phyloP scores from a whole-genome alignment of 2,329 filamentous ascomycete species.

The Ilyonectria sp. region DNA sequence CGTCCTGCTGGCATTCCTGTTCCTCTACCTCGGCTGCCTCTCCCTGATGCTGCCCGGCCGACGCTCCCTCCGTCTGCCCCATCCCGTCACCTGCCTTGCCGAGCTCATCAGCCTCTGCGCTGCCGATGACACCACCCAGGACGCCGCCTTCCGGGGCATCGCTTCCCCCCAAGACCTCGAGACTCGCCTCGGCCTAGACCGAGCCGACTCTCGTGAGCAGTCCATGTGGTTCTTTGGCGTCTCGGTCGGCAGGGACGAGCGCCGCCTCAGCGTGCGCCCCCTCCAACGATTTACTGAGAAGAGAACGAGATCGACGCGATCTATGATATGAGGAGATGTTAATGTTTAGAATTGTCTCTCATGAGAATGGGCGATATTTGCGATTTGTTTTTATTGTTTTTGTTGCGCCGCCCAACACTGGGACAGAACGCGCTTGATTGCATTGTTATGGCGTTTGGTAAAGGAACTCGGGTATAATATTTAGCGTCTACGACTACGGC shows the following conservation, averaged over 20 bases:
- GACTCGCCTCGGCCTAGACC: slow-evolving; percentile 74
- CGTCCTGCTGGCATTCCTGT: slow-evolving; percentile 79
- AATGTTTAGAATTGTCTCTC: slow-evolving; percentile 22
- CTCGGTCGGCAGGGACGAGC: slow-evolving; percentile 57
- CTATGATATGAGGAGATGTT: slow-evolving; percentile 43
- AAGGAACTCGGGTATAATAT: slow-evolving; percentile 16
- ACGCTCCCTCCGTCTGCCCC: slow-evolving; percentile 77
- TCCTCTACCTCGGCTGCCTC: slow-evolving; percentile 78
- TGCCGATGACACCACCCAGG: slow-evolving; percentile 78
- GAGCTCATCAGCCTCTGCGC: slow-evolving; percentile 85
- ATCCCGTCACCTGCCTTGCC: slow-evolving; percentile 79
- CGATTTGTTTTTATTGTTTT: slow-evolving; percentile 8
- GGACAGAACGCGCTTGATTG: neutral
- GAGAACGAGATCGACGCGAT: slow-evolving; percentile 44
- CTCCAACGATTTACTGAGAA: slow-evolving; percentile 64
- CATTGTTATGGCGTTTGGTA: slow-evolving; percentile 28
- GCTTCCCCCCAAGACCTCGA: slow-evolving; percentile 78
- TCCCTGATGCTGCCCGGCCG: slow-evolving; percentile 74
- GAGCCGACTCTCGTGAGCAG: slow-evolving; percentile 60
- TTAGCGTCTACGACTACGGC: slow-evolving; percentile 10
- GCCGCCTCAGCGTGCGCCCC: slow-evolving; percentile 61
- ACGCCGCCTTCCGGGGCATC: slow-evolving; percentile 80
- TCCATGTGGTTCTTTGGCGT: slow-evolving; percentile 68
- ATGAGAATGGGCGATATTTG: slow-evolving; percentile 10
- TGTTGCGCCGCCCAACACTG: neutral